Conservation (phyloP, 2,329 filamentous ascomycete species). For the Zymoseptoria pseudotritici region DNA sequence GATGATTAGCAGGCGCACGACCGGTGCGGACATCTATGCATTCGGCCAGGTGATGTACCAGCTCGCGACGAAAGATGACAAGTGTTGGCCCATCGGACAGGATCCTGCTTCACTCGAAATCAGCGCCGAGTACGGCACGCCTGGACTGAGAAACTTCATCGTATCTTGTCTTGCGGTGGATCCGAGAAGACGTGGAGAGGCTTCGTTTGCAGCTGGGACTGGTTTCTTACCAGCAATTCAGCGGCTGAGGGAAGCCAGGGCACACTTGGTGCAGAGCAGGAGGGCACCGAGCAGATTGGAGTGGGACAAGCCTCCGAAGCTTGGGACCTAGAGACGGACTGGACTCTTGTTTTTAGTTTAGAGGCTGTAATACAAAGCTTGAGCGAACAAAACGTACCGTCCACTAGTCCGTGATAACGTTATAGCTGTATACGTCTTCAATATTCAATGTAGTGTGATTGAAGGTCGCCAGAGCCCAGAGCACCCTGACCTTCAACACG, state of each 20-base stretch:
- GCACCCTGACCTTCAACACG: no score
- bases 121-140: slow-evolving; percentile 4
- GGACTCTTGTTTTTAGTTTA: no score
- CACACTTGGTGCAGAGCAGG: slow-evolving; percentile 1
- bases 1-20: slow-evolving; percentile 3
- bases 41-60: slow-evolving; percentile 16
- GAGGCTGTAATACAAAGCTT: no score
- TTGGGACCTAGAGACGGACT: neutral
- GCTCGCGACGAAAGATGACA: slow-evolving; percentile 3
- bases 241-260: slow-evolving; percentile 6
- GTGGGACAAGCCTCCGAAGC: neutral
- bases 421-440: no score
- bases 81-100: slow-evolving; percentile 1
- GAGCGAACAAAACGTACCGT: neutral
- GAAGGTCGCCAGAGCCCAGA: no score
- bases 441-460: no score
- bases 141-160: slow-evolving; percentile 5
- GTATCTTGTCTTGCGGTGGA: slow-evolving; percentile 8
- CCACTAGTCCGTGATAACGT: neutral
- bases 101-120: slow-evolving; percentile 3
- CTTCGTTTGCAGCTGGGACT: slow-evolving; percentile 4
- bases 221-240: slow-evolving; percentile 8
- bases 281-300: slow-evolving; percentile 1
- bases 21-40: slow-evolving; percentile 11
- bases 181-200: slow-evolving; percentile 7